These are phyloP conservation scores for Monascus ruber DNA, from an alignment of 2,329 filamentous ascomycete genomes.

Conservation along the genomic window DNA sequence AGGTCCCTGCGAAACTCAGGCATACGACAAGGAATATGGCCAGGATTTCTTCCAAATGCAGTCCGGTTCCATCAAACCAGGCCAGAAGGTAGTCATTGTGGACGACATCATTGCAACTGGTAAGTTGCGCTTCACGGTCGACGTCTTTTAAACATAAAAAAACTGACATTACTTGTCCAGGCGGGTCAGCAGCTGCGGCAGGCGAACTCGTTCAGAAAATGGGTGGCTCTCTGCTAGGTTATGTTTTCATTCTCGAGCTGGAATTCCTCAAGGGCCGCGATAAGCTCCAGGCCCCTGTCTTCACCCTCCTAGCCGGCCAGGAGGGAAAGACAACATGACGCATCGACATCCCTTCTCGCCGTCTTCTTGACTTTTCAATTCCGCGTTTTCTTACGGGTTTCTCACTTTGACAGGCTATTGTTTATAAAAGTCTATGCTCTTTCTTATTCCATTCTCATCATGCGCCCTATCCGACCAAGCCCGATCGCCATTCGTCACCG, in stretches of 20 bases:
- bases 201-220: constrained; percentile 76
- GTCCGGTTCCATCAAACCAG: constrained; percentile 66
- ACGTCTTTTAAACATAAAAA: too few species aligned
- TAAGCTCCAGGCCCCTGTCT: constrained; percentile 73
- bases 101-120: constrained; percentile 98
- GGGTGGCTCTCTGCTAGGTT: constrained; percentile 76
- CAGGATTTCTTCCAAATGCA: constrained; percentile 96
- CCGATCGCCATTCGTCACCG: too few species aligned
- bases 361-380: too few species aligned
- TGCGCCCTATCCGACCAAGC: too few species aligned
- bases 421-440: too few species aligned
- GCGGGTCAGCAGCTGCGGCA: constrained; percentile 81
- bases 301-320: constrained; percentile 67
- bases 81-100: constrained; percentile 83
- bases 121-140: constrained; percentile 29
- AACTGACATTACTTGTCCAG: constrained; percentile 34
- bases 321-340: constrained; percentile 15
- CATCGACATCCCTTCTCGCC: too few species aligned
- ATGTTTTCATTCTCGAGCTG: constrained; percentile 91
- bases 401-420: too few species aligned
- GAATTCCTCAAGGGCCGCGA: constrained; percentile 84
- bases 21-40: constrained; percentile 93
- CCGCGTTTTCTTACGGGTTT: too few species aligned
- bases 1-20: constrained; percentile 72
- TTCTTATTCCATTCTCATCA: too few species aligned